Base-by-base conservation (phyloP, 2,329 filamentous ascomycete genomes). In the Neobulgaria alba region DNA sequence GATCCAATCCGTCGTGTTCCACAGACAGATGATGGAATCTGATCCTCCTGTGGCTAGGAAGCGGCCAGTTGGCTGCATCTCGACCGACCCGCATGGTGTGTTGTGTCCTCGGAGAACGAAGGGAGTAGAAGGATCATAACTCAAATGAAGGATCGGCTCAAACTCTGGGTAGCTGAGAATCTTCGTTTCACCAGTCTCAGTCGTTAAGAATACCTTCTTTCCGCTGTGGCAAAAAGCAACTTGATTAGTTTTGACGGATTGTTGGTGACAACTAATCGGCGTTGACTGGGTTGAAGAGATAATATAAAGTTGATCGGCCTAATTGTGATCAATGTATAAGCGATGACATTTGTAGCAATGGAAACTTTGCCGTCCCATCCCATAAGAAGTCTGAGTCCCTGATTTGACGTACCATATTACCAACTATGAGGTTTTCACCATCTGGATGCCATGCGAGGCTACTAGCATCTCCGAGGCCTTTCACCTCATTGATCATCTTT, bases 1-100 rank as follows among this genome's bases (percentile, higher is more conserved):
- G 41, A 85, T 76, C 82, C 83, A 88, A 50, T 85, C 79, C 30
- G 72, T 71, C 3, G 84, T 88, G 54, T 89, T 83, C 80, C 84
- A 90, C 3, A 90, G 66, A 4, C 80, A 72, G 50, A 89, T 82
- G 37, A 86, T 73, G 1, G 81, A 82, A 55, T 90, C 85, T 8
- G 79, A 77, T 8, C 82, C 83, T 20, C 84, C 85, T 0, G 82
- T 83, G 0, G 85, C 85, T 33, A 90, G 67, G 56, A 79, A 83
- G 31, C 77, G 71, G 30, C 79, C 84, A 33, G 75, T 77, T 1
- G 85, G 83, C 48, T 84, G 82, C 53, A 88, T 65, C 47, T 80
- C 79, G 10, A 78, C 71, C 7, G 77, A 73, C 46, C 84, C 69
- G 54, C 82, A 86, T 3, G 81, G 76, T 3, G 80, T 82, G 2